Percentiles rank a stretch among this genome's conserved stretches.
Conservation (phyloP, 1,139 yeast species). For the Ogataea hybrid region DNA sequence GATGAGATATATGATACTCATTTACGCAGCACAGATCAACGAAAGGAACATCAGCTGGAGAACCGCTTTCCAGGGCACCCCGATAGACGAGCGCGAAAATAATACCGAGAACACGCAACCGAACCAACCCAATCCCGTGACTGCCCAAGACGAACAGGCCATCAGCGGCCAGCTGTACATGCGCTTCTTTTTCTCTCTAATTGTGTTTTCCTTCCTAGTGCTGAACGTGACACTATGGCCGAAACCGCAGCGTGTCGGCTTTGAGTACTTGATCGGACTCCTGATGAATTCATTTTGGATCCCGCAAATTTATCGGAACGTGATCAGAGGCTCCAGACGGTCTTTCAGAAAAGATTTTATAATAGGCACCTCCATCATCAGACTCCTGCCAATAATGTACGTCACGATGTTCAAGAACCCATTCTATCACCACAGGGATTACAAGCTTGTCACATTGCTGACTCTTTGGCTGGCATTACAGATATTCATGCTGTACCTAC, state of each 20-base stretch:
- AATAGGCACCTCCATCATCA: slow-evolving; percentile 58
- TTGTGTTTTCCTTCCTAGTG: slow-evolving; percentile 58
- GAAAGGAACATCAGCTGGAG: slow-evolving; percentile 67
- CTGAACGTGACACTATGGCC: slow-evolving; percentile 68
- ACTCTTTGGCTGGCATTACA: slow-evolving; percentile 58
- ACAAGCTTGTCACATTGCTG: slow-evolving; percentile 43
- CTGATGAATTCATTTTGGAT: slow-evolving; percentile 75
- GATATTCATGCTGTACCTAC: slow-evolving; percentile 53
- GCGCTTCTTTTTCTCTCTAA: slow-evolving; percentile 56
- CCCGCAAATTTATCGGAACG: slow-evolving; percentile 86
- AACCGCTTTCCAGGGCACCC: slow-evolving; percentile 57
- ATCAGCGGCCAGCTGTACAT: slow-evolving; percentile 61
- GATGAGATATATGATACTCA: slow-evolving; percentile 67
- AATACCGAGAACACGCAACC: slow-evolving; percentile 15
- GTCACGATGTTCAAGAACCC: slow-evolving; percentile 44
- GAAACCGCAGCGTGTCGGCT: slow-evolving; percentile 45
- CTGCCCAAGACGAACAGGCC: slow-evolving; percentile 37
- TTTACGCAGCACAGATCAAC: slow-evolving; percentile 69
- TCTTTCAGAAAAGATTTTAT: slow-evolving; percentile 73
- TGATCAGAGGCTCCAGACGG: slow-evolving; percentile 64
- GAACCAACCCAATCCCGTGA: slow-evolving; percentile 16
- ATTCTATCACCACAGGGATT: slow-evolving; percentile 60
- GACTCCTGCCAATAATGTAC: slow-evolving; percentile 67
- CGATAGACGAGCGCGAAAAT: slow-evolving; percentile 34
- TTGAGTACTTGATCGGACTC: slow-evolving; percentile 56